These are phyloP conservation scores for Leccinum variicolor DNA, from an alignment of 768 basidiomycete genomes.

Conservation along the genomic window DNA sequence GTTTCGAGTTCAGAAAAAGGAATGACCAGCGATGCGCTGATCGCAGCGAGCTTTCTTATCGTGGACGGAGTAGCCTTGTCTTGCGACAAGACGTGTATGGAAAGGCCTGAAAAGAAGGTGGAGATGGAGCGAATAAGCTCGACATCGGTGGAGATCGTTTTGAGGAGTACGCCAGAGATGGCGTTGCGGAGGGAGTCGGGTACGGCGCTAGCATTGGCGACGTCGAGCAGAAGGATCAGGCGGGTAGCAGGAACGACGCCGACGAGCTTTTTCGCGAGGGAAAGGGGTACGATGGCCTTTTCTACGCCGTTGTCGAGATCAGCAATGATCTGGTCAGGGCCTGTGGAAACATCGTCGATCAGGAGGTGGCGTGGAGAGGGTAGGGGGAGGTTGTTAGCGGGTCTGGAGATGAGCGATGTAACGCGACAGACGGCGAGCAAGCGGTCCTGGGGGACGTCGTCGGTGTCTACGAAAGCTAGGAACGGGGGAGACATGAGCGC, in stretches of 20 bases:
- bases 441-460: constrained; percentile 42
- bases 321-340: constrained; percentile 54
- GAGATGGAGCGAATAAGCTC: constrained; percentile 78
- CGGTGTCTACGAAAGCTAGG: constrained; percentile 54
- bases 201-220: constrained; percentile 67
- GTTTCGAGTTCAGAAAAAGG: constrained; percentile 61
- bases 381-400: constrained; percentile 29
- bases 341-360: constrained; percentile 46
- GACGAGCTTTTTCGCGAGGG: constrained; percentile 64
- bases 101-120: constrained; percentile 62
- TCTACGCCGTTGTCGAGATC: constrained; percentile 77
- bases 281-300: constrained; percentile 72
- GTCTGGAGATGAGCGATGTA: constrained; percentile 66
- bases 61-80: constrained; percentile 52
- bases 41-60: constrained; percentile 57
- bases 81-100: constrained; percentile 60
- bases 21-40: constrained; percentile 66
- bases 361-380: constrained; percentile 47
- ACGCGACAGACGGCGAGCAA: constrained; percentile 65
- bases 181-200: constrained; percentile 70
- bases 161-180: constrained; percentile 78
- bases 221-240: constrained; percentile 73
- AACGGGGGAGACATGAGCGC: constrained; percentile 38
- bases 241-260: constrained; percentile 68
- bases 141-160: constrained; percentile 65